Base-by-base conservation (phyloP, 495 filamentous ascomycete species). In the Pseudomonodictys pantanalensis region DNA sequence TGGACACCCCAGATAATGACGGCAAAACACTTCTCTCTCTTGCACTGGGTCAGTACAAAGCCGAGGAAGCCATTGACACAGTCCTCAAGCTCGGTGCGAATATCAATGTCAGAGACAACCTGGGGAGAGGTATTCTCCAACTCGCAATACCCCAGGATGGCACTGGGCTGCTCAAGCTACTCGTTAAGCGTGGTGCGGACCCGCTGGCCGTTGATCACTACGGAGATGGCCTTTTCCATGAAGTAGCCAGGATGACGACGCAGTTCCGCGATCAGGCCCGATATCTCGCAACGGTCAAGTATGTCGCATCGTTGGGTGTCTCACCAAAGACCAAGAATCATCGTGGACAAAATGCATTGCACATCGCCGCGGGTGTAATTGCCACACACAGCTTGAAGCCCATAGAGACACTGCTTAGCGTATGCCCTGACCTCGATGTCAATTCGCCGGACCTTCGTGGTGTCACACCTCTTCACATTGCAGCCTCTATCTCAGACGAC, bases 401-500 rank as follows among this genome's bases (percentile, higher is more conserved):
- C 8, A 52, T n/a, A 32, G 10, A 30, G 38, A n/a, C n/a, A 20
- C 22, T 23, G 55, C 49, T 42, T 4, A 53, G 11, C 10, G 54
- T 32, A 9, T 49, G 9, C 22, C 49, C 2, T 15, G 20, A 50
- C 15, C 22, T 7, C 15, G 39, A 64, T 29, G 2, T 59, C 15
- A 38, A 64, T 26, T 7, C 0, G 11, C 6, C 6, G 8, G 62
- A 65, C 35, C 20, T 25, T 3, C 15, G 51, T 38, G 62, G 62
- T 9, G 8, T 62, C 6, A 61, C 62, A 23, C 17, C 62, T 20
- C 33, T 65, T 17, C 62, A 65, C 25, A 17, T 65, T 1, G 58
- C 62, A 1, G 29, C 6, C 17, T 56, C 58, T 0, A 7, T 47
- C n/a, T 64, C 47, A 7, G 43, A 53, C 20, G n/a, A 32, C 26